Evolutionary conservation across 78 protist species (phyloP).

Genomic region (Thecamonas trahens): DNA sequence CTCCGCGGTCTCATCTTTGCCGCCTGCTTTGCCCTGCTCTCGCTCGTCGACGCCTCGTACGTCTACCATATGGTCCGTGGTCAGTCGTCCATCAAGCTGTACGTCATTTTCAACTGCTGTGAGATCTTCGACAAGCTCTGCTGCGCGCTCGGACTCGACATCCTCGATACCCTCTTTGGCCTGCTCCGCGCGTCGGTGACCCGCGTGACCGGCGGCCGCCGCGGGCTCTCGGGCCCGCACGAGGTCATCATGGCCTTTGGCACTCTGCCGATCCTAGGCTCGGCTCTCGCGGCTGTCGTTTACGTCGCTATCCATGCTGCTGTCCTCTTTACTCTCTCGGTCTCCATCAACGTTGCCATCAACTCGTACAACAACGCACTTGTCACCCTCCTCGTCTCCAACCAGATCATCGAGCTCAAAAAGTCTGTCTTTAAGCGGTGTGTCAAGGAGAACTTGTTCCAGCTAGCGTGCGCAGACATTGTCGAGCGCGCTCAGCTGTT

Average conservation of each 20-base stretch:
- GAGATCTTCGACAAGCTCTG: slow-evolving; percentile 57
- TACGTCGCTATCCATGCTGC: slow-evolving; percentile 1
- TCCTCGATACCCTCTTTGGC: slow-evolving; percentile 60
- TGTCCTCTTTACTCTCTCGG: slow-evolving; percentile 12
- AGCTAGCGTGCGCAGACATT: slow-evolving; percentile 63
- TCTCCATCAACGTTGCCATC: slow-evolving; percentile 72
- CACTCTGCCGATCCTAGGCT: too few relatives aligned
- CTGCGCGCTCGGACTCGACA: slow-evolving; percentile 75
- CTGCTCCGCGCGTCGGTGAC: neutral
- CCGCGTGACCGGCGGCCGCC: neutral
- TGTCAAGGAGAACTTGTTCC: slow-evolving; percentile 48
- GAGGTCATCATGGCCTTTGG: too few relatives aligned
- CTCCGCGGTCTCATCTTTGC: slow-evolving; percentile 35
- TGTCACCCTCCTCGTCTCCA: slow-evolving; percentile 75
- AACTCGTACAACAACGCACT: slow-evolving; percentile 66
- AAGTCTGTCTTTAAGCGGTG: slow-evolving; percentile 74
- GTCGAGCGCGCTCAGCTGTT: slow-evolving; percentile 69
- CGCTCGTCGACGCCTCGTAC: slow-evolving; percentile 40
- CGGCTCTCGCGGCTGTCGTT: neutral
- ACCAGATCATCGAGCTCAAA: slow-evolving; percentile 76
- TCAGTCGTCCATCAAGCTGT: slow-evolving; percentile 78
- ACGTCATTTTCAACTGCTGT: slow-evolving; percentile 70
- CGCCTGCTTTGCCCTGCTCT: slow-evolving; percentile 25
- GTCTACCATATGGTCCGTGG: slow-evolving; percentile 74
- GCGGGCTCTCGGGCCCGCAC: neutral